phyloP scores from a whole-genome alignment of 768 basidiomycete genomes.

The Amanita pseudoporphyria region DNA sequence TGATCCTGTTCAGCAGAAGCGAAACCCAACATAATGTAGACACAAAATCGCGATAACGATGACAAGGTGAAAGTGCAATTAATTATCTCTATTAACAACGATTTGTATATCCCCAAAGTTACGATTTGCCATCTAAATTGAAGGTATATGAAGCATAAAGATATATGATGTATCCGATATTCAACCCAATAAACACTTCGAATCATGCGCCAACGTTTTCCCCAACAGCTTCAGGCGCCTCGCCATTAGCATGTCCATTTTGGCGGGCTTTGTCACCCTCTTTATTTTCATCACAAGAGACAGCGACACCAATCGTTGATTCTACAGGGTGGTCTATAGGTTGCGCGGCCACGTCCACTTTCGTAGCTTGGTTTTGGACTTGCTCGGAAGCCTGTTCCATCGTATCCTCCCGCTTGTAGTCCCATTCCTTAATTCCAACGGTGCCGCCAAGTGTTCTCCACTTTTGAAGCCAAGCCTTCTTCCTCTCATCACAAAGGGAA shows the following conservation, averaged over 20 bases:
- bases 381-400: background rate
- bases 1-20: no score
- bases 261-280: background rate
- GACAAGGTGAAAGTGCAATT: no score
- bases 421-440: slow-evolving; percentile 73
- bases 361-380: background rate
- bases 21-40: no score
- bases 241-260: slow-evolving; percentile 14
- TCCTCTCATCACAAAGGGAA: slow-evolving; percentile 40
- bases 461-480: slow-evolving; percentile 37
- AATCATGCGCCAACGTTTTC: background rate
- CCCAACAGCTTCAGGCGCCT: background rate
- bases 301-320: background rate
- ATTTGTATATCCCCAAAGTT: no score
- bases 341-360: background rate
- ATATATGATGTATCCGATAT: no score
- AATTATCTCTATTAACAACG: no score
- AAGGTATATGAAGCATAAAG: no score
- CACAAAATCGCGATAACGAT: no score
- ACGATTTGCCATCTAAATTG: no score
- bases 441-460: slow-evolving; percentile 64
- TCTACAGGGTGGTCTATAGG: background rate
- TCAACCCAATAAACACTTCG: no score
- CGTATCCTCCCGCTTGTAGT: slow-evolving; percentile 38
- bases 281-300: slow-evolving; percentile 1